phyloP scores from a whole-genome alignment of 306 rosid species.

The Trifolium repens region DNA sequence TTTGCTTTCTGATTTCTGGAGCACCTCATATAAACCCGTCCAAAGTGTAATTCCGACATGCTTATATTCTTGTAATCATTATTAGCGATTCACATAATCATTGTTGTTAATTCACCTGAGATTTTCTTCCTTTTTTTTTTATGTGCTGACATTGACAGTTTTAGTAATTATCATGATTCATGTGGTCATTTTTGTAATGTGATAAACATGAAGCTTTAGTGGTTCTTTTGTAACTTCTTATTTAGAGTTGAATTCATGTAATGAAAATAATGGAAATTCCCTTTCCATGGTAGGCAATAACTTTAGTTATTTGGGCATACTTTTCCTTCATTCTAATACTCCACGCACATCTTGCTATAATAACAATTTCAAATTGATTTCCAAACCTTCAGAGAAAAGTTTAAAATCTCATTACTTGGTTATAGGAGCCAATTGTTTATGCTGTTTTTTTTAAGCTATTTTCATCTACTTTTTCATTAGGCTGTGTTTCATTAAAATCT shows the following conservation, averaged over 20 bases:
- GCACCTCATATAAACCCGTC: neutral
- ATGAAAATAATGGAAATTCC: slow-evolving; percentile 25
- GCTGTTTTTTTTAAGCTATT: slow-evolving; percentile 3
- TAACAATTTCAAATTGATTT: slow-evolving; percentile 34
- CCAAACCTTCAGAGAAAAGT: neutral
- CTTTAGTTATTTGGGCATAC: too few species aligned
- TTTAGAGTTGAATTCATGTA: slow-evolving; percentile 21
- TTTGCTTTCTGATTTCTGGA: slow-evolving; percentile 20
- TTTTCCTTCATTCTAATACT: slow-evolving; percentile 16
- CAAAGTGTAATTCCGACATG: slow-evolving; percentile 7
- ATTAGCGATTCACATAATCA: slow-evolving; percentile 29
- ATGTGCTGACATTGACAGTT: slow-evolving; percentile 13
- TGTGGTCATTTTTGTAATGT: slow-evolving; percentile 6
- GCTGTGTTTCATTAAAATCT: slow-evolving; percentile 24
- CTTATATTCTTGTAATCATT: slow-evolving; percentile 29
- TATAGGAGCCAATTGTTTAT: slow-evolving; percentile 21
- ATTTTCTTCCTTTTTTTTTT: slow-evolving; percentile 24
- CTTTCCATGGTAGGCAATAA: slow-evolving; percentile 1
- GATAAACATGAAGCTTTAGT: slow-evolving; percentile 15
- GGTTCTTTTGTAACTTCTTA: slow-evolving; percentile 26
- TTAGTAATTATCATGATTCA: slow-evolving; percentile 29
- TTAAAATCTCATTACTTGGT: neutral
- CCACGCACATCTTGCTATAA: neutral
- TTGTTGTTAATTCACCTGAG: neutral
- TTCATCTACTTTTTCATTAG: slow-evolving; percentile 24